Base-by-base conservation (phyloP, 768 basidiomycete genomes). In the Pisolithus orientalis region DNA sequence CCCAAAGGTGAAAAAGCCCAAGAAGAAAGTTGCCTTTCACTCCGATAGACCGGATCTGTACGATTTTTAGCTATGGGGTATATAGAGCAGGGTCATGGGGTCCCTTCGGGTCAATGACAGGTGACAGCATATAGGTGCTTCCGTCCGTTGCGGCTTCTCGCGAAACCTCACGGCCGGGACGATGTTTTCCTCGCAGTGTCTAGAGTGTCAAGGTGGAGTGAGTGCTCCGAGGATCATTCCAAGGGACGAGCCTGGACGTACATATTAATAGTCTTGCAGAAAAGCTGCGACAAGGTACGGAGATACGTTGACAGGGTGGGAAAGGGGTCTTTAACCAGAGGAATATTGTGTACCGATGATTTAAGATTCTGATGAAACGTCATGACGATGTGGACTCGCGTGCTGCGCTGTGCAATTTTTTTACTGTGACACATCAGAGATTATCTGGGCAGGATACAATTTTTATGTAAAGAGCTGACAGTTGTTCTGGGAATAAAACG, bases 41-140 rank as follows among this genome's bases (percentile, higher is more conserved):
- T 79, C 80, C 51, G 84, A 86, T 59, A 71, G 74, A 53, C 82
- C 80, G 29, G 87, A 88, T 56, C 57, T 89, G 67, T 89, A 88
- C 63, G 87, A 86, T 61, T 88, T 87, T 65, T 88, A 69, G 78
- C 34, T 25, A 38, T 17, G 29, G 29, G 24, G 25, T 10, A 32
- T 4, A 31, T 31, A 25, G 44, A 11, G 27, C 44, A 44, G 44
- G 40, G 40, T 42, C 40, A 24, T 7, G 7, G 40, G 24, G 6
- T 42, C 40, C 40, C 34, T 34, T 34, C 34, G 13, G 34, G 13
- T 34, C 34, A 14, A 11, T 34, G 34, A 34, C 34, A 42, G 17
- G 40, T 21, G 40, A 42, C 24, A 17, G 40, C 21, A 21, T 21
- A 21, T 8, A 17, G 17, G 17, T 40, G n/a, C 8, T 42, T 42